Evolutionary conservation across 2,329 filamentous ascomycete species (phyloP), one percentile per base, ranked within the genome.

Genomic region (Knoxdaviesia proteae): DNA sequence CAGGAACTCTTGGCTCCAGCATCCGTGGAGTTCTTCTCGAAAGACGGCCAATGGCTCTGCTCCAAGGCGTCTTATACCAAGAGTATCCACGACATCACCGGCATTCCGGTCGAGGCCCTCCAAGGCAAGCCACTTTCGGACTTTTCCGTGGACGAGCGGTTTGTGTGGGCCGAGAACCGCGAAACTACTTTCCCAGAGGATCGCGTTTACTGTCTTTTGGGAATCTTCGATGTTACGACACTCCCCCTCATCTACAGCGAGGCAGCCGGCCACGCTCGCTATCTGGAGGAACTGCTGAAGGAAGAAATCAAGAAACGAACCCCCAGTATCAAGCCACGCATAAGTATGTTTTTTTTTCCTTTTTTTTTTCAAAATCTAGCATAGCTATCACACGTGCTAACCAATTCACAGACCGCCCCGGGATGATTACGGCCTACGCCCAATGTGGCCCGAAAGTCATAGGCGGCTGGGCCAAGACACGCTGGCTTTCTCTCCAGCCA

Each of bases 381-480:
- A n/a, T n/a, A n/a, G n/a, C n/a, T n/a, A n/a, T n/a, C n/a, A n/a
- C n/a, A n/a, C n/a, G n/a, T n/a, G n/a, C n/a, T n/a, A n/a, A n/a
- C n/a, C n/a, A n/a, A n/a, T n/a, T n/a, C n/a, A n/a, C n/a, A n/a
- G n/a, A n/a, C n/a, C n/a, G n/a, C n/a, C n/a, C n/a, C n/a, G n/a
- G n/a, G n/a, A n/a, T n/a, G n/a, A n/a, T n/a, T n/a, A 58, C 59
- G n/a, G 66, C 65, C 33, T 69, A 66, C 47, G 55, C 62, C 5
- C 62, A 62, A 42, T 68, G 65, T 49, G 62, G 61, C 46, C 54
- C 62, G 42, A 61, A 61, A 39, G 63, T 67, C 42, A 67, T 68
- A 54, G 64, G 66, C 1, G 52, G 54, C 10, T 69, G 66, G 66
- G 57, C 60, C 20, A 46, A 49, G 2, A 58, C 53, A n/a, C 65